Evolutionary conservation across 768 basidiomycete genomes (phyloP).

Genomic region (Termitomyces heimii): DNA sequence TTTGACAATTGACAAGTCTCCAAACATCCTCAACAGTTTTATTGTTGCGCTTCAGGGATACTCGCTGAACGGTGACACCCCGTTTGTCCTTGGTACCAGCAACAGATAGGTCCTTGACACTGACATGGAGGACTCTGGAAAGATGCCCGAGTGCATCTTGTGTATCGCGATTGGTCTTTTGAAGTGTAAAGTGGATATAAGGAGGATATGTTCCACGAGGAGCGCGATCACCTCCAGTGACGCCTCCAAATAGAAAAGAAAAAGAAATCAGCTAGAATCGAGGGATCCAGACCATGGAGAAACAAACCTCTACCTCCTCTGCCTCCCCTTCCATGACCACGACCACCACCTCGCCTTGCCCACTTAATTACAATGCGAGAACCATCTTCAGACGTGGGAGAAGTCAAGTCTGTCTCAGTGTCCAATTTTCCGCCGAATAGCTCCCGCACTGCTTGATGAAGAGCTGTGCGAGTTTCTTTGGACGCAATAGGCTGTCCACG

Average conservation of each 20-base stretch:
- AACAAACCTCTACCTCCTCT: conserved; percentile 29
- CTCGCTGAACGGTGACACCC: conserved; percentile 91
- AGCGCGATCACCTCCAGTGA: conserved; percentile 30
- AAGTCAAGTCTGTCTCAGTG: conserved; percentile 62
- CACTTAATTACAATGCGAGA: conserved; percentile 77
- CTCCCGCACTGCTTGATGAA: conserved; percentile 78
- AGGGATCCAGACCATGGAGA: neutral
- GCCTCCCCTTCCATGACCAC: conserved; percentile 46
- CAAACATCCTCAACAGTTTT: conserved; percentile 83
- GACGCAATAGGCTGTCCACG: conserved; percentile 67
- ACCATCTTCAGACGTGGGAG: conserved; percentile 54
- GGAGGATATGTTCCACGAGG: conserved; percentile 69
- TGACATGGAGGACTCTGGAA: conserved; percentile 70
- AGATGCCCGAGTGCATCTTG: conserved; percentile 88
- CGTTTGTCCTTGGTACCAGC: conserved; percentile 99
- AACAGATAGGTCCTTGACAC: conserved; percentile 76
- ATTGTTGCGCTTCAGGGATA: conserved; percentile 70
- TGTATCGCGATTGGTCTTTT: conserved; percentile 97
- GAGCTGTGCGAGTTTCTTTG: conserved; percentile 73
- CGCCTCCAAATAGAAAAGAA: conserved; percentile 3
- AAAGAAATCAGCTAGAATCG: neutral
- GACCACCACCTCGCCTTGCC: conserved; percentile 46
- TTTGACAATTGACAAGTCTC: conserved; percentile 70
- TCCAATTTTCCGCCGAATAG: conserved; percentile 82
- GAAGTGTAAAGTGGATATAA: conserved; percentile 94